Evolutionary conservation across 2,329 filamentous ascomycete genomes (phyloP), one percentile per base, ranked within the genome.

Genomic region (Rutstroemia sp.): DNA sequence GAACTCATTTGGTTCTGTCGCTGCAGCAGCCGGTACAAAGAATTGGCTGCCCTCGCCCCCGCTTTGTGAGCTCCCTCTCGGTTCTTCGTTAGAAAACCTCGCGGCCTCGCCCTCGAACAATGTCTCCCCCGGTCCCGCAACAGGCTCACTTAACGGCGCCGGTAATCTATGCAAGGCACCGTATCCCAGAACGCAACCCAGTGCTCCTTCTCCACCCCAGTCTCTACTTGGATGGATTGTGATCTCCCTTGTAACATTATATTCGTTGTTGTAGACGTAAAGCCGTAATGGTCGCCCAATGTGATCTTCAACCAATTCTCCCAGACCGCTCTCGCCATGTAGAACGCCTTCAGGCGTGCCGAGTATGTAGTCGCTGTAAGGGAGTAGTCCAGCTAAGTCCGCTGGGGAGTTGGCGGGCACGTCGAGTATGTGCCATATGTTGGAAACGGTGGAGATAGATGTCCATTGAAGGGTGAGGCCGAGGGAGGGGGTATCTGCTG

Each of bases 241-340:
- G n/a, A 97, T 82, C 71, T 95, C 89, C 61, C 94, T 82, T 48
- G 92, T 92, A 56, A 97, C 90, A 69, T 96, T 84, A 74, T 96
- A 97, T 73, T 99, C 95, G 73, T 95, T 92, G 73, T 99, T 99
- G 78, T 97, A 99, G 59, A 99, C 89, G 76, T 88, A 95, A 25
- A 99, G 78, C 25, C 89, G 81, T 63, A 99, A 77, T 7, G 90
- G 90, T 2, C 90, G 82, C 63, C 92, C 88, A 63, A 96, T 82
- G 72, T 92, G 90, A 73, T 96, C 90, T 74, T 97, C 92, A 12
- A 99, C 90, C 25, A 99, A 78, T 75, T 96, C 92, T 51, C 89
- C 87, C 2, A 99, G 79, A 0, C 89, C 94, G 53, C 85, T 81
- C 71, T 99, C 94, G 54, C 94, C 94, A 64, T 89, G 86, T 60